A percentile compares a stretch with the other conserved stretches of the same genome.
Conservation (phyloP, 148 eudicot species). For the Rhododendron kiyosumense region DNA sequence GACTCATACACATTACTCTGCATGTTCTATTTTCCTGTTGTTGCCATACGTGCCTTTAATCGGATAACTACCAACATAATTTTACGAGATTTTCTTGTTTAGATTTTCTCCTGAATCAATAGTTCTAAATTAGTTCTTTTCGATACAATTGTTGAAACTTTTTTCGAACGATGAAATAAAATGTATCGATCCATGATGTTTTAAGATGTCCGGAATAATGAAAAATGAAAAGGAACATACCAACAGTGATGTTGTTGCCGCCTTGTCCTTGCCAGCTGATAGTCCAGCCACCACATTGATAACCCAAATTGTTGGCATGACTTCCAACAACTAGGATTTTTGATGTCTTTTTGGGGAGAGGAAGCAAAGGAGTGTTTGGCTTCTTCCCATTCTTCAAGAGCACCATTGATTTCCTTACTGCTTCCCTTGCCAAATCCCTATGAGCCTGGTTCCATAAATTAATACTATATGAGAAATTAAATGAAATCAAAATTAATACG, state of each 20-base stretch:
- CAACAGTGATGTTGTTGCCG: not conserved
- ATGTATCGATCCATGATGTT: no score
- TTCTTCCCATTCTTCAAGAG: constrained; percentile 14
- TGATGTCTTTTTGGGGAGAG: constrained; percentile 9
- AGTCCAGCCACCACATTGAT: not conserved
- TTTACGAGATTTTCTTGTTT: no score
- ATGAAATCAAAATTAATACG: not conserved
- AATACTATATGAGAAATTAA: not conserved
- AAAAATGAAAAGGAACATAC: not conserved
- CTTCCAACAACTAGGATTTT: constrained; percentile 13
- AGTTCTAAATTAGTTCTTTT: no score
- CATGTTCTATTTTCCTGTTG: no score
- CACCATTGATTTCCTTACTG: constrained; percentile 19
- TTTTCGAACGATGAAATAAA: no score
- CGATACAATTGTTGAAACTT: no score
- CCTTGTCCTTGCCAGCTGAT: not conserved
- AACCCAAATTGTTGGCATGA: not conserved
- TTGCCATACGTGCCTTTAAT: no score
- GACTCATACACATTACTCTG: no score
- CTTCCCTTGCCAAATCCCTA: constrained; percentile 19
- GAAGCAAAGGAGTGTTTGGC: not conserved
- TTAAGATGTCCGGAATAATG: not conserved
- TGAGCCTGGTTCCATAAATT: constrained; percentile 11
- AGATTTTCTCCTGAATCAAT: no score
- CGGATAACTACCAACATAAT: no score